Conservation (phyloP, 129 eudicot genomes). For the Flaveria bidentis region DNA sequence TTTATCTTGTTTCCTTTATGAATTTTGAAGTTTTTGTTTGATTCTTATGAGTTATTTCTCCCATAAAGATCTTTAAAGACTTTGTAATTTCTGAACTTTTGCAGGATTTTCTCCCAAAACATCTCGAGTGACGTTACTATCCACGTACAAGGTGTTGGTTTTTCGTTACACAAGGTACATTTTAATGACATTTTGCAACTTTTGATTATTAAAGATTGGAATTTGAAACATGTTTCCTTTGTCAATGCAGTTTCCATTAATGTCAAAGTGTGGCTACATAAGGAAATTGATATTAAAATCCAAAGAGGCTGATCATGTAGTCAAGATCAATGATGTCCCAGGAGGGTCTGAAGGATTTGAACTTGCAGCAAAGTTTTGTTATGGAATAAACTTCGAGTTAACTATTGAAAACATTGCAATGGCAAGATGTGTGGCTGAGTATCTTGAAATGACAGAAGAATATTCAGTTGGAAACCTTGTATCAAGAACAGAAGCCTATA, state of each 20-base stretch:
- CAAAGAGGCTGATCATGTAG: slow-evolving; percentile 34
- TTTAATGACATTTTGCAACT: background rate
- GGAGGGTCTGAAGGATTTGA: slow-evolving; percentile 91
- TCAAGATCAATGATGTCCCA: slow-evolving; percentile 67
- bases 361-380: slow-evolving; percentile 93
- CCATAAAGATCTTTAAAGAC: background rate
- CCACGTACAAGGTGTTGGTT: slow-evolving; percentile 59
- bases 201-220: slow-evolving; percentile 1
- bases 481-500: slow-evolving; percentile 68
- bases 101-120: slow-evolving; percentile 89
- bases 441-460: slow-evolving; percentile 93
- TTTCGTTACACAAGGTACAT: slow-evolving; percentile 88
- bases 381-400: slow-evolving; percentile 81
- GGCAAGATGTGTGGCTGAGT: slow-evolving; percentile 86
- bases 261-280: slow-evolving; percentile 81
- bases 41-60: slow-evolving; percentile 5
- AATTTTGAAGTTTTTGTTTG: background rate
- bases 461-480: slow-evolving; percentile 68
- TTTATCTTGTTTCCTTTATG: background rate
- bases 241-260: slow-evolving; percentile 69
- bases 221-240: slow-evolving; percentile 1
- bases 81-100: slow-evolving; percentile 1
- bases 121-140: slow-evolving; percentile 74
- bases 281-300: slow-evolving; percentile 64
- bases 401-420: slow-evolving; percentile 67